phyloP scores from a whole-genome alignment of 1,139 yeast species.

The Pichia sp. region DNA sequence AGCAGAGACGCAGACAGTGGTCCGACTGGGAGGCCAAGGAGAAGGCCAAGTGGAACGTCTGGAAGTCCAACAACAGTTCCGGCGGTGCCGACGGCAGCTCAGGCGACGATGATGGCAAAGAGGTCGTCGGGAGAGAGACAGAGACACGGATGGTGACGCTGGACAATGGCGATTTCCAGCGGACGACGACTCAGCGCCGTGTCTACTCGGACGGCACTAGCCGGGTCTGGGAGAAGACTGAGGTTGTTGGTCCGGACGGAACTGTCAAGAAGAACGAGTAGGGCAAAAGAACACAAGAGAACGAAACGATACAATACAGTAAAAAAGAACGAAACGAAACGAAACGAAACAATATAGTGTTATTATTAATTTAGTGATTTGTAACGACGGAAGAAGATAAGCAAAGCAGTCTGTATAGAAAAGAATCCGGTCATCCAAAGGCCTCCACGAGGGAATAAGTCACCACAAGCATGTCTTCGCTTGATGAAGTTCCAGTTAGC shows the following conservation, averaged over 20 bases:
- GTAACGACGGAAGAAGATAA: neutral
- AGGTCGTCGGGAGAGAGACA: conserved; percentile 32
- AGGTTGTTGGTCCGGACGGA: conserved; percentile 27
- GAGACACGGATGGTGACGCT: conserved; percentile 13
- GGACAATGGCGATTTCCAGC: conserved; percentile 50
- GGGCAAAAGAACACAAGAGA: too few relatives aligned
- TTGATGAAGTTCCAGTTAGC: conserved; percentile 1
- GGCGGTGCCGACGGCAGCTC: neutral
- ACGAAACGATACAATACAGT: too few relatives aligned
- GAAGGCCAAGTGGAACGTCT: conserved; percentile 33
- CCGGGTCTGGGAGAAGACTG: conserved; percentile 37
- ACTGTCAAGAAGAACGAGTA: conserved; percentile 6
- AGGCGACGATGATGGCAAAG: conserved; percentile 44
- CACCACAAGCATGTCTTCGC: conserved; percentile 9
- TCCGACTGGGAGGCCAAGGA: conserved; percentile 23
- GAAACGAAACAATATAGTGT: neutral
- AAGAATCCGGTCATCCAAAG: conserved; percentile 13
- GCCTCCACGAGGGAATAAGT: conserved; percentile 19
- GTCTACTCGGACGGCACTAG: conserved; percentile 67
- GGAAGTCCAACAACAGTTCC: conserved; percentile 15
- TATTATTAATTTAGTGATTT: neutral
- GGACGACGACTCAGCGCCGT: conserved; percentile 48
- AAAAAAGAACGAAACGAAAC: too few relatives aligned
- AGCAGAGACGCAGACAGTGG: conserved; percentile 25
- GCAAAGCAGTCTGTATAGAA: neutral